phyloP scores from a whole-genome alignment of 2,329 filamentous ascomycete species.

The Trichoderma sp. region DNA sequence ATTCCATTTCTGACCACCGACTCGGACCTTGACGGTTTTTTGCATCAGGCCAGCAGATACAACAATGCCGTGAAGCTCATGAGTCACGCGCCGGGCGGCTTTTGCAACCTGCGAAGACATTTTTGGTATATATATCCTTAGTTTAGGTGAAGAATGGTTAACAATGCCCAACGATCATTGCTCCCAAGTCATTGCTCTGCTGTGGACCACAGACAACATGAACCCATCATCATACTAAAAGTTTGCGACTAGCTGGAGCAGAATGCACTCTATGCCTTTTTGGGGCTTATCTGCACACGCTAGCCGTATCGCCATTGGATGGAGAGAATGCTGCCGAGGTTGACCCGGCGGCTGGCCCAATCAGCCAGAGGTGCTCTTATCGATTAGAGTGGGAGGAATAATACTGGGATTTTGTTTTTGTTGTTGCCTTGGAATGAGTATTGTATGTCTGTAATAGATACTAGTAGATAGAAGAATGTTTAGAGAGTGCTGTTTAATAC shows the following conservation, averaged over 20 bases:
- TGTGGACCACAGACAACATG: background rate
- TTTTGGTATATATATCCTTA: background rate
- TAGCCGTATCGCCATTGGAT: background rate
- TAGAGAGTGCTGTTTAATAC: background rate
- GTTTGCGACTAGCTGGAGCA: conserved; percentile 4
- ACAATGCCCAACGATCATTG: background rate
- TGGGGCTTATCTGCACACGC: background rate
- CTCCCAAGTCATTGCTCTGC: background rate
- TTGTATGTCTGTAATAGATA: background rate
- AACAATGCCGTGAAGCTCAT: conserved; percentile 64
- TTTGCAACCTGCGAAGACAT: conserved; percentile 44
- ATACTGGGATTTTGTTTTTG: background rate
- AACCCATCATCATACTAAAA: background rate
- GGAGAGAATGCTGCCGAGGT: background rate
- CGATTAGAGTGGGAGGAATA: background rate
- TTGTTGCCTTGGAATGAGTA: no score
- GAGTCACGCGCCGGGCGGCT: conserved; percentile 44
- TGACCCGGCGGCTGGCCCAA: no score
- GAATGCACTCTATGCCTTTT: background rate
- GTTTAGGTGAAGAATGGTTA: background rate
- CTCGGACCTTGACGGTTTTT: conserved; percentile 74
- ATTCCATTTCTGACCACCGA: conserved; percentile 71
- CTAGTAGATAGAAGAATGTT: background rate
- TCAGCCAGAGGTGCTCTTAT: no score
- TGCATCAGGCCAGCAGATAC: conserved; percentile 74